Base-by-base conservation (phyloP, 2,329 filamentous ascomycete genomes). In the Colletotrichum musae region DNA sequence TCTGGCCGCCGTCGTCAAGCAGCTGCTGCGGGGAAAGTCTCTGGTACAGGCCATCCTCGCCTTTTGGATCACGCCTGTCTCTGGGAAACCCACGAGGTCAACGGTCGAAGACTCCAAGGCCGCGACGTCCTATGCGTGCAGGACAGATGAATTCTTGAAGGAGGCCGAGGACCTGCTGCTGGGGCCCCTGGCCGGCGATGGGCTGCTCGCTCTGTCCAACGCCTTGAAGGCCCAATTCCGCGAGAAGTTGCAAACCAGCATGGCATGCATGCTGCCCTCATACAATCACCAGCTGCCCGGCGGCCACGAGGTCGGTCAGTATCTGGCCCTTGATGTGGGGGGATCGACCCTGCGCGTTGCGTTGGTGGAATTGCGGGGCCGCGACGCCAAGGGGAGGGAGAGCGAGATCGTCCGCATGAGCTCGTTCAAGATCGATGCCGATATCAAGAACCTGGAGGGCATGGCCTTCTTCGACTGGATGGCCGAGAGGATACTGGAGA, bases 381-480 rank as follows among this genome's bases (percentile, higher is more conserved):
- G 82, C 36, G 72, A 72, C 6, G 77, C 75, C 7, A 64, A 56
- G 48, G 81, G 78, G 21, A 77, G 79, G 57, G 83, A 83, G 74
- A 86, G 82, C 72, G 81, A 82, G 66, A 89, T 91, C 70, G 77
- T 89, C 64, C 85, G 82, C 70, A 87, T 87, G 73, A 82, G 82
- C 62, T 85, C 83, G 53, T 91, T 88, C 78, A 85, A 83, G 74
- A 91, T 92, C 73, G 84, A 82, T 63, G 83, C 82, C 32, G 78
- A 83, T 21, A 81, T 91, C 61, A 91, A 89, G 77, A 80, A 81
- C 66, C 81, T 91, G 1, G 82, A 86, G 70, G 90, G 90, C 16
- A 84, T 85, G 73, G 82, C 78, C 0, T 92, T 92, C 74, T 93
- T 92, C 72, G 85, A 90, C 75, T 93, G 91, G 91, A 90, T 92